A percentile compares a stretch with the other conserved stretches of the same genome.
Conservation (phyloP, 2,329 filamentous ascomycete species). For the Talaromyces albobiverticillius region DNA sequence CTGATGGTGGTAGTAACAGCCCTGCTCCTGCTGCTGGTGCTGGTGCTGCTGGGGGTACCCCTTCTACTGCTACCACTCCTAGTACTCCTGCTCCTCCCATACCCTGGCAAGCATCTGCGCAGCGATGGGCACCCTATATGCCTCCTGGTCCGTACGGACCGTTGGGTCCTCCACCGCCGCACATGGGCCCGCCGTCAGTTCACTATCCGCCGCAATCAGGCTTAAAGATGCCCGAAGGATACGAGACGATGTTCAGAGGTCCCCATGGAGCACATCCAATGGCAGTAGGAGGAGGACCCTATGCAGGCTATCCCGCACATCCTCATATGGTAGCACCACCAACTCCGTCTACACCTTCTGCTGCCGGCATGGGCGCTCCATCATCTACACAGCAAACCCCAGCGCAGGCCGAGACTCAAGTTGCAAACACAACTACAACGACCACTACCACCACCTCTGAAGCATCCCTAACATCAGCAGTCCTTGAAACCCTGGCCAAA, state of each 20-base stretch:
- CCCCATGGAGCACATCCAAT: slow-evolving; percentile 11
- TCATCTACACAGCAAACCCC: neutral
- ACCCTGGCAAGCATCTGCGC: slow-evolving; percentile 11
- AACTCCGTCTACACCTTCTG: slow-evolving; percentile 2
- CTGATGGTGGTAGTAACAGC: neutral
- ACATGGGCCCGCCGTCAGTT: slow-evolving; percentile 8
- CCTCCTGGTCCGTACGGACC: neutral
- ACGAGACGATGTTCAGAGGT: slow-evolving; percentile 37
- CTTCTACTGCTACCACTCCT: no score
- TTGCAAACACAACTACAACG: neutral
- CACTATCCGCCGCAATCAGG: slow-evolving; percentile 17
- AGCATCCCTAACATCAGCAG: slow-evolving; percentile 26
- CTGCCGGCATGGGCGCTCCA: neutral
- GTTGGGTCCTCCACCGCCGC: neutral
- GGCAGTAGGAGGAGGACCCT: neutral
- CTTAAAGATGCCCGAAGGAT: slow-evolving; percentile 35
- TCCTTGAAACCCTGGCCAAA: slow-evolving; percentile 36
- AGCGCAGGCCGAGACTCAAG: no score
- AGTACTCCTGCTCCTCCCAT: neutral
- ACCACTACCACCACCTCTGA: neutral
- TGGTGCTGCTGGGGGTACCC: neutral
- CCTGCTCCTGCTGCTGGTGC: slow-evolving; percentile 12
- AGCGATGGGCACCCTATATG: slow-evolving; percentile 5
- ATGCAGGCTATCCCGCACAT: slow-evolving; percentile 15
- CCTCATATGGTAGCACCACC: slow-evolving; percentile 6